Conservation (phyloP, 1,284 basidiomycete genomes). For the Ceratobasidium sp. region DNA sequence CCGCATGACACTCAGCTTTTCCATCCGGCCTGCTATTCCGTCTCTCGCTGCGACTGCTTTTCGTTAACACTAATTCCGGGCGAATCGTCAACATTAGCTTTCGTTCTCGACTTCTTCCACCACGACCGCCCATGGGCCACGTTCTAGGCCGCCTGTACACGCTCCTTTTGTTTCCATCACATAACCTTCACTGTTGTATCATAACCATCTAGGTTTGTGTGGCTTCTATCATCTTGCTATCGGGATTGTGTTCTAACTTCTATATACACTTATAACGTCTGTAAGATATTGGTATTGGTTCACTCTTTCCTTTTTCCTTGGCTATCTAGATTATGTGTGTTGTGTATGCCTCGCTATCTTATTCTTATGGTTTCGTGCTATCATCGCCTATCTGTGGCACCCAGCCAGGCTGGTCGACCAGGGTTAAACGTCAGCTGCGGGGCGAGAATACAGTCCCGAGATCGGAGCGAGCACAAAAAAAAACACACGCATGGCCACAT, state of each 20-base stretch:
- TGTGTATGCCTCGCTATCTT: conserved; percentile 41
- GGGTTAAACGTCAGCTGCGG: not conserved
- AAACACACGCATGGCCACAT: conserved; percentile 7
- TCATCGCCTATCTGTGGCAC: conserved; percentile 26
- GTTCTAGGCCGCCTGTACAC: conserved; percentile 21
- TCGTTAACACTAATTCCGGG: conserved; percentile 45
- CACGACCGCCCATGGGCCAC: conserved; percentile 41
- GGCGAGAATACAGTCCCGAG: not conserved
- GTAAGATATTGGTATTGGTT: conserved; percentile 41
- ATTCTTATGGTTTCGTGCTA: conserved; percentile 41
- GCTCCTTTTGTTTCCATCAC: conserved; percentile 41
- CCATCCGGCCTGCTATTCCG: conserved; percentile 20
- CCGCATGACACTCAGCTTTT: conserved; percentile 25
- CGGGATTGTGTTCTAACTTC: conserved; percentile 42
- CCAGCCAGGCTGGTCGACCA: conserved; percentile 5
- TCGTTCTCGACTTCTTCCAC: conserved; percentile 39
- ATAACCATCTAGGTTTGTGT: conserved; percentile 43
- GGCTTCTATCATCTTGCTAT: conserved; percentile 39
- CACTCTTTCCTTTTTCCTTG: conserved; percentile 1
- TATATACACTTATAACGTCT: conserved; percentile 44
- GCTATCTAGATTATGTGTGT: conserved; percentile 41
- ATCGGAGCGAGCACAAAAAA: conserved; percentile 1
- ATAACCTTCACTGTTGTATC: conserved; percentile 42
- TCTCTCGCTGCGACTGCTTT: conserved; percentile 38
- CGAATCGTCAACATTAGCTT: conserved; percentile 46